Evolutionary conservation across 2,329 filamentous ascomycete genomes (phyloP).

Genomic region (Monosporascus cannonballus): DNA sequence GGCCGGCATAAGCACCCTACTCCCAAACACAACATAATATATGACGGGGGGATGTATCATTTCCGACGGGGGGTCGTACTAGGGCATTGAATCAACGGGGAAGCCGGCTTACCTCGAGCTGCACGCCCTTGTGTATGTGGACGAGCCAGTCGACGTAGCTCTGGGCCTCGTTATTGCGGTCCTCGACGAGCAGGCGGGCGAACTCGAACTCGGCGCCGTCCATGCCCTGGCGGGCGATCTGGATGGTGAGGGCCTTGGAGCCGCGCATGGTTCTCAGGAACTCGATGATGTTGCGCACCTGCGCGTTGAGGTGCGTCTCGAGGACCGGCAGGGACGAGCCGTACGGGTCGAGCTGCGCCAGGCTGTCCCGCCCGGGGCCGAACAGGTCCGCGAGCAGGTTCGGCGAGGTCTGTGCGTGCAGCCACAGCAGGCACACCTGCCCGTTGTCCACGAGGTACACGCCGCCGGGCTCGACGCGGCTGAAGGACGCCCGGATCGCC

Average conservation of each 20-base stretch:
- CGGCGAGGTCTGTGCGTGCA: conserved; percentile 86
- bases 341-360: conserved; percentile 77
- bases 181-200: conserved; percentile 82
- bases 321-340: conserved; percentile 74
- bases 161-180: conserved; percentile 95
- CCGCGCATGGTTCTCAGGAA: conserved; percentile 76
- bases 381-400: conserved; percentile 89
- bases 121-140: conserved; percentile 86
- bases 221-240: conserved; percentile 84
- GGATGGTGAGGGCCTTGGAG: conserved; percentile 81
- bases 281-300: conserved; percentile 88
- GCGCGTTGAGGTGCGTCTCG: conserved; percentile 87
- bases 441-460: conserved; percentile 95
- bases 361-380: conserved; percentile 63
- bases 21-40: too few species aligned
- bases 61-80: too few species aligned
- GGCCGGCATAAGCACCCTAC: too few species aligned
- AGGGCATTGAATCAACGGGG: background rate
- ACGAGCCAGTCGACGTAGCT: conserved; percentile 99
- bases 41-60: too few species aligned
- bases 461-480: conserved; percentile 83
- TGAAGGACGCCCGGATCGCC: conserved; percentile 74
- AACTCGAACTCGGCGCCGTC: conserved; percentile 98
- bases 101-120: conserved; percentile 63
- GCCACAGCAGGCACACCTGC: conserved; percentile 85